Conservation (phyloP, 2,329 filamentous ascomycete species). For the Ophiostoma ulmi region DNA sequence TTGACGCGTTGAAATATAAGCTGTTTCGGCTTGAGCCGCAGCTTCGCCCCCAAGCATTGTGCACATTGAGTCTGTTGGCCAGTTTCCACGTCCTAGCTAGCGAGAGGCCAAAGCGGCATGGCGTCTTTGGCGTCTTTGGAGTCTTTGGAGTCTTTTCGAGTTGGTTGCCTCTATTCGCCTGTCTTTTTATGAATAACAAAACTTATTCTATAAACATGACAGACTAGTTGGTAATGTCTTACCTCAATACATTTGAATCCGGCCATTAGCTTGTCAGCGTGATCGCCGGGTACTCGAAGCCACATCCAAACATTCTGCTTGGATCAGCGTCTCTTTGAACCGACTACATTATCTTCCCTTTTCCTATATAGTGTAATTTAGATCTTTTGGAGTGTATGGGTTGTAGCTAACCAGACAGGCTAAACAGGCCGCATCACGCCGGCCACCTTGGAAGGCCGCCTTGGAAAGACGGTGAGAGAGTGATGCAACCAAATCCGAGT, state of each 20-base stretch:
- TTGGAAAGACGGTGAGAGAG: slow-evolving; percentile 14
- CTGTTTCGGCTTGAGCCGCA: not conserved
- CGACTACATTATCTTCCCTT: not conserved
- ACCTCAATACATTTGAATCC: too few relatives aligned
- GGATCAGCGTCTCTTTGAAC: too few relatives aligned
- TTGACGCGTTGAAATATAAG: not conserved
- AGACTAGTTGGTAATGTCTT: too few relatives aligned
- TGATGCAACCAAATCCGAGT: not conserved
- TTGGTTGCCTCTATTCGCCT: too few relatives aligned
- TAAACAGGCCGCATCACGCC: slow-evolving; percentile 13
- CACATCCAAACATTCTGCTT: too few relatives aligned
- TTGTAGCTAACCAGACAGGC: not conserved
- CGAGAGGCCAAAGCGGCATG: not conserved
- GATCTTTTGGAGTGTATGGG: not conserved
- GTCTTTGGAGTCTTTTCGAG: too few relatives aligned
- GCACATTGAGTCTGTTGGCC: not conserved
- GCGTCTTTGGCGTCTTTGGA: too few relatives aligned
- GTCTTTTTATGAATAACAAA: too few relatives aligned
- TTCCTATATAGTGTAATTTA: not conserved
- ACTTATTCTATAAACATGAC: too few relatives aligned
- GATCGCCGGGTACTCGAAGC: too few relatives aligned
- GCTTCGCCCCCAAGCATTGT: not conserved
- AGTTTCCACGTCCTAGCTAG: not conserved
- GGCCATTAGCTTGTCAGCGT: too few relatives aligned
- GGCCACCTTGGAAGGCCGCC: not conserved